Base-by-base conservation (phyloP, 257 asterid species). In the Prunella vulgaris region DNA sequence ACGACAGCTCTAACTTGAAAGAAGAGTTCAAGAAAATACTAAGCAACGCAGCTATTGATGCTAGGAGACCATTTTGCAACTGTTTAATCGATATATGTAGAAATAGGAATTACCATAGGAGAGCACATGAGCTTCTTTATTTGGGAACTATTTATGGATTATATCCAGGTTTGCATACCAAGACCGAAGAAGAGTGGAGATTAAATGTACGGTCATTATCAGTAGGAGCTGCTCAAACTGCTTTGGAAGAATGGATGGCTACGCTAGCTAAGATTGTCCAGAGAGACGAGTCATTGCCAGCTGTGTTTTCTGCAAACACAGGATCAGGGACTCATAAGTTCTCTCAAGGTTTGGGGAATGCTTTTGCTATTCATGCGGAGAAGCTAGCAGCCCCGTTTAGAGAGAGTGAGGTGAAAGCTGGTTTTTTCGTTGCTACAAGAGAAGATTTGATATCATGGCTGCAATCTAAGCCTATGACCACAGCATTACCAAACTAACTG, bases 241-340 rank as follows among this genome's bases (percentile, higher is more conserved):
- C 97, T 3, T 80, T 94, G 9, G 97, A 94, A 74, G 99, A 90
- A 66, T 94, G 99, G 97, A 82, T 89, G 96, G 70, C 76, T 10
- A 82, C 87, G 12, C 35, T 94, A n/a, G 87, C 86, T 5, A 87
- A 75, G 63, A 86, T 81, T 0, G 88, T 90, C 33, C 81, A 73
- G 51, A 84, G 89, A 1, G 74, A 79, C 14, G 97, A 87, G 75
- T 71, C 64, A 0, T 76, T 93, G 83, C 97, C 99, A 0, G 91
- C 87, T 2, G 21, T 90, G 72, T 81, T 90, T 46, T 81, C 92
- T 0, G 98, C 98, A 1, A 85, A 74, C 75, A 87, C 99, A 0
- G 99, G 99, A 24, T 78, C 95, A 0, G 99, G 99, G 7, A 85
- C 90, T 32, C 97, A 91, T 61, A 89, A 81, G 88, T 89, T 84